These are phyloP conservation scores for Actinomortierella ambigua DNA, from an alignment of 371 early-diverging fungal genomes.

Conservation along the genomic window DNA sequence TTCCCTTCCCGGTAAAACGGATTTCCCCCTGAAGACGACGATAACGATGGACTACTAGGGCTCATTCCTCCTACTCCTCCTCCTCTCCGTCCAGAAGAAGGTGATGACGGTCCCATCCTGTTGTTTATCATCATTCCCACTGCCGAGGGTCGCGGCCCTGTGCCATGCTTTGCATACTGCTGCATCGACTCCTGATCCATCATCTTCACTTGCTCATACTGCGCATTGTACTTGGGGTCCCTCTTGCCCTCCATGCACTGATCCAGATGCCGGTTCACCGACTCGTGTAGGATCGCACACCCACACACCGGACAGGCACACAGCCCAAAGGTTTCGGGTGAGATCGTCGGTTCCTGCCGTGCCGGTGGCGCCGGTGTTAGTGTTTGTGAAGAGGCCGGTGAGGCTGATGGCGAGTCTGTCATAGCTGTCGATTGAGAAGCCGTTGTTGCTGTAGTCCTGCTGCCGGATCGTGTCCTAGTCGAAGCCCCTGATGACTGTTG, in stretches of 20 bases:
- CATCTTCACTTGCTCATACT: conserved; percentile 1
- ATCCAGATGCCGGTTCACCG: conserved; percentile 47
- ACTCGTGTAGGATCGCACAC: conserved; percentile 28
- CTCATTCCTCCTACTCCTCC: background rate
- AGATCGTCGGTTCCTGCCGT: background rate
- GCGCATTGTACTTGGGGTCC: conserved; percentile 26
- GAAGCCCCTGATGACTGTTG: too few species aligned
- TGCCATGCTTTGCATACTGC: conserved; percentile 23
- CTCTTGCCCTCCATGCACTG: conserved; percentile 41
- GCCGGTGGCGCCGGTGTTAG: background rate
- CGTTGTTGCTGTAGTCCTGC: background rate
- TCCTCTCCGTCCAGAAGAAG: too few species aligned
- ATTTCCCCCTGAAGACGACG: background rate
- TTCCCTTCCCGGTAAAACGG: too few species aligned
- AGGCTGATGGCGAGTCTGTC: background rate
- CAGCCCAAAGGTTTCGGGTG: conserved; percentile 3
- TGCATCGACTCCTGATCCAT: conserved; percentile 9
- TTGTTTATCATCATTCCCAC: too few species aligned
- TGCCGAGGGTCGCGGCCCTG: conserved; percentile 3
- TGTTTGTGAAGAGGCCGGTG: background rate
- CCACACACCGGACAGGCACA: conserved; percentile 48
- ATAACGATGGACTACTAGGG: background rate
- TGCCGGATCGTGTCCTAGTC: background rate
- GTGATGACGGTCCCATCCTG: too few species aligned
- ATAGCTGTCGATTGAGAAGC: background rate